A percentile compares a stretch with the other conserved stretches of the same genome.
These are phyloP conservation scores for Leccinum truebloodii DNA, from an alignment of 768 basidiomycete species.

Conservation along the genomic window DNA sequence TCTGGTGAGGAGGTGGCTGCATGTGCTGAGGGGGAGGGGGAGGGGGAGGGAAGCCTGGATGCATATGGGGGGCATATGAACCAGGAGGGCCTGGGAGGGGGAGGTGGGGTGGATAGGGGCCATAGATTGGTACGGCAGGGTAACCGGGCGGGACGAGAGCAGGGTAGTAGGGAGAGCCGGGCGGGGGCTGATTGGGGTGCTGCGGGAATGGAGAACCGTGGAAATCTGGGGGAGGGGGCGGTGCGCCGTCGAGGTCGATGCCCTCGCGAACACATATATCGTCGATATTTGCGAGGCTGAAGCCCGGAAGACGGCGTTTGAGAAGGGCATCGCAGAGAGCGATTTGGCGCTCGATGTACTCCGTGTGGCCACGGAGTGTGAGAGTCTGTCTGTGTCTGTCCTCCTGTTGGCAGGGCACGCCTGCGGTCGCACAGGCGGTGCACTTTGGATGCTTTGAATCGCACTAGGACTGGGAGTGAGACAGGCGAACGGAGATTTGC, in stretches of 20 bases:
- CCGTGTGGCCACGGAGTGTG: slow-evolving; percentile 81
- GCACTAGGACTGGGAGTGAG: slow-evolving; percentile 56
- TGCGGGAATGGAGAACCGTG: slow-evolving; percentile 38
- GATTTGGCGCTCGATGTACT: slow-evolving; percentile 79
- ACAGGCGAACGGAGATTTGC: slow-evolving; percentile 71
- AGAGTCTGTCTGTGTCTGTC: slow-evolving; percentile 86
- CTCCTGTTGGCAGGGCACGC: slow-evolving; percentile 81
- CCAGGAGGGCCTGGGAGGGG: slow-evolving; percentile 42
- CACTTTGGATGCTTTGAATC: slow-evolving; percentile 89
- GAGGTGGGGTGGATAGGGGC: slow-evolving; percentile 44
- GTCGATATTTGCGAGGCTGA: slow-evolving; percentile 66
- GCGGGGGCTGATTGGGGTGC: slow-evolving; percentile 26
- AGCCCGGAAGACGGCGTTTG: slow-evolving; percentile 69
- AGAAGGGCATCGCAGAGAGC: slow-evolving; percentile 77
- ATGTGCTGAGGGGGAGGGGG: slow-evolving; percentile 41
- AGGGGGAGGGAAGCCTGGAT: slow-evolving; percentile 60
- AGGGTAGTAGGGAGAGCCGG: slow-evolving; percentile 34
- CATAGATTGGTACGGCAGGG: slow-evolving; percentile 43
- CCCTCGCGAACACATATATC: slow-evolving; percentile 65
- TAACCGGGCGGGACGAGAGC: slow-evolving; percentile 46
- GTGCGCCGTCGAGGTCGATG: slow-evolving; percentile 46
- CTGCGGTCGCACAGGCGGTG: slow-evolving; percentile 80
- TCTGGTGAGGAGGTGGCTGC: slow-evolving; percentile 40
- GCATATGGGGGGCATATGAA: slow-evolving; percentile 57
- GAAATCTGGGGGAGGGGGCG: slow-evolving; percentile 31